These are phyloP conservation scores for Candida alai DNA, from an alignment of 805 yeast species.

Conservation along the genomic window DNA sequence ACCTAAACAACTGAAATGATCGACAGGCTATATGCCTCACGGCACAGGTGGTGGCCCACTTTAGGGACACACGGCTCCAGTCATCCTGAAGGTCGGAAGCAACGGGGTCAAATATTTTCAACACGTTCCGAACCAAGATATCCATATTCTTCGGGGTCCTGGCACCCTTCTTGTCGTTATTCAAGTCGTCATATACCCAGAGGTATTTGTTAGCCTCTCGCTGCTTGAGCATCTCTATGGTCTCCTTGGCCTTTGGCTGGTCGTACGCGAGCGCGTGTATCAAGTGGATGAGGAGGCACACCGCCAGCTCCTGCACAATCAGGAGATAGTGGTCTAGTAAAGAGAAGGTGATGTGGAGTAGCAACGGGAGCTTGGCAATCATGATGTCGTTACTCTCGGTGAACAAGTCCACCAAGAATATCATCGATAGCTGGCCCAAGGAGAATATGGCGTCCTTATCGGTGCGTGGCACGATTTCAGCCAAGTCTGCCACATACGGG, in stretches of 20 bases:
- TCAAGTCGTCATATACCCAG: constrained; percentile 88
- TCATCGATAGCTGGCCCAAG: constrained; percentile 79
- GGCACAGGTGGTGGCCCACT: constrained; percentile 97
- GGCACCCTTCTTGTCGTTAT: constrained; percentile 69
- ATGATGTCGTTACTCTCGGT: constrained; percentile 63
- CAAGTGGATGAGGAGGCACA: constrained; percentile 67
- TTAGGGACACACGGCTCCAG: constrained; percentile 80
- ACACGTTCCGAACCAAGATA: constrained; percentile 55
- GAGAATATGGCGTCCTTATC: constrained; percentile 78
- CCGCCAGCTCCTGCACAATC: constrained; percentile 81
- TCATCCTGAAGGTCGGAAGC: constrained; percentile 60
- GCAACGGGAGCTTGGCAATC: constrained; percentile 57
- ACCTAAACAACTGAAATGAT: constrained; percentile 89
- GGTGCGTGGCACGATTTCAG: constrained; percentile 48
- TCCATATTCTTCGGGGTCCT: constrained; percentile 88
- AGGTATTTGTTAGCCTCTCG: constrained; percentile 43
- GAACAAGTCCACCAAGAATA: constrained; percentile 78
- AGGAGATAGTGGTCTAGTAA: constrained; percentile 84
- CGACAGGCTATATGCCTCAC: constrained; percentile 96
- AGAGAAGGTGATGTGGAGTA: constrained; percentile 76
- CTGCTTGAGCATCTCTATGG: constrained; percentile 55
- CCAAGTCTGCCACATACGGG: constrained; percentile 76
- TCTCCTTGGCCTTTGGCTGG: constrained; percentile 50
- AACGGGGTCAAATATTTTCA: constrained; percentile 50
- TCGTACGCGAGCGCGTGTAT: constrained; percentile 60